Base-by-base conservation (phyloP, 1,284 basidiomycete genomes). In the Sphaerobolus stellatus region DNA sequence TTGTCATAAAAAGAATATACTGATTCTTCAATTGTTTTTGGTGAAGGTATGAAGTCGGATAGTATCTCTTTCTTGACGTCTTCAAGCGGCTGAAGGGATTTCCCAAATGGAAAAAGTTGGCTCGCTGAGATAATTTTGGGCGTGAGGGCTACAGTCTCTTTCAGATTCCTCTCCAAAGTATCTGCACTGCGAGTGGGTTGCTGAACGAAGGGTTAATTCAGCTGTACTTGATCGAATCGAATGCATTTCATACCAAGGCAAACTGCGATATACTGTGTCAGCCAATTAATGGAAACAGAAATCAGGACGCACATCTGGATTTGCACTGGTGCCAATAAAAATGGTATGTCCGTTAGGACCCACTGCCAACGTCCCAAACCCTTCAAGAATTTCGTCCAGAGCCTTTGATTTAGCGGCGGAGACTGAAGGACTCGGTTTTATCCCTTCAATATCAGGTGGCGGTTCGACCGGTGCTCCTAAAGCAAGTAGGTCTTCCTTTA, bases 311-410 rank as follows among this genome's bases (percentile, higher is more conserved):
- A 78, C 76, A 69, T 79, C 77, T 25, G 77, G 73, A 27, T 74
- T 70, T 22, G 75, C 73, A 4, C 74, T 73, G 58, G 74, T 73
- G n/a, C 78, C 77, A 57, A 76, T 72, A 61, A 79, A 79, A 34
- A 68, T 72, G 2, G 74, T 66, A 57, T 77, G 75, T 3, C 78
- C 78, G 51, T 76, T 69, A 6, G 65, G 47, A 24, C 73, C 75
- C 22, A 80, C 74, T 0, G 76, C 71, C 16, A 80, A 66, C 2
- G 75, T 74, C 3, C 78, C 77, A 40, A 79, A 67, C 14, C 66
- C 67, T 18, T 61, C 59, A 4, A 63, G 56, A 24, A 64, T 61
- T 11, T 54, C 52, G 7, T 66, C 64, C 24, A 61, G 11, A 28
- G 13, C 73, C 68, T 7, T 71, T 66, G 24, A 72, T 61, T 25